A percentile compares a stretch with the other conserved stretches of the same genome.
Evolutionary conservation across 192 early-diverging fungal genomes (phyloP).

Genomic region (Mycoemilia scoparia): DNA sequence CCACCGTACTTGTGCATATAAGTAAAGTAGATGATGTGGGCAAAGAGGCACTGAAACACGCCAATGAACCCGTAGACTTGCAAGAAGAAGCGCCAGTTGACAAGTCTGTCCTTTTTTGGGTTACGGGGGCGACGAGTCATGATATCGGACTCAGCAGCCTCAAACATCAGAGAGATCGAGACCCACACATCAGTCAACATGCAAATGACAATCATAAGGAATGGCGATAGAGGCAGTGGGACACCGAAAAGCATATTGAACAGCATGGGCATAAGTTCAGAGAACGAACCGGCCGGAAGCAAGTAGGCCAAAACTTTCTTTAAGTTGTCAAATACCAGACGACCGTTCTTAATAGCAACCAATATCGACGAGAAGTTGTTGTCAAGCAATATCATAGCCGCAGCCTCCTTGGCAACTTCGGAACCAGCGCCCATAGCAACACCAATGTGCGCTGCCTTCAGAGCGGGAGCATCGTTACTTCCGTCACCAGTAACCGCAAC

Average conservation of each 20-base stretch:
- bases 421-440: conserved; percentile 59
- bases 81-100: conserved; percentile 32
- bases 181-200: conserved; percentile 33
- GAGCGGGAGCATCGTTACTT: conserved; percentile 69
- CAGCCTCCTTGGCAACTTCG: conserved; percentile 50
- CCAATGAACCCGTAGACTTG: conserved; percentile 61
- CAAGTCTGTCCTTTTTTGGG: conserved; percentile 41
- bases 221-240: conserved; percentile 44
- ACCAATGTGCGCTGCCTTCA: conserved; percentile 65
- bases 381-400: conserved; percentile 36
- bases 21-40: conserved; percentile 43
- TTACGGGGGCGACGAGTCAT: conserved; percentile 45
- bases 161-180: conserved; percentile 49
- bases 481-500: conserved; percentile 76
- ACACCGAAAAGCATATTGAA: conserved; percentile 54
- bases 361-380: conserved; percentile 39
- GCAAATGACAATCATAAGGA: conserved; percentile 47
- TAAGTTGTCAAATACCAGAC: conserved; percentile 63
- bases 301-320: conserved; percentile 62
- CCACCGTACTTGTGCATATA: conserved; percentile 36
- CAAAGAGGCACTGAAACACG: conserved; percentile 35
- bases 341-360: conserved; percentile 49
- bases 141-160: conserved; percentile 46
- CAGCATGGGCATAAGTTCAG: conserved; percentile 49
- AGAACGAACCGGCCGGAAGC: conserved; percentile 48